Conservation (phyloP, 1,284 basidiomycete species). For the Ustilago trichophora region DNA sequence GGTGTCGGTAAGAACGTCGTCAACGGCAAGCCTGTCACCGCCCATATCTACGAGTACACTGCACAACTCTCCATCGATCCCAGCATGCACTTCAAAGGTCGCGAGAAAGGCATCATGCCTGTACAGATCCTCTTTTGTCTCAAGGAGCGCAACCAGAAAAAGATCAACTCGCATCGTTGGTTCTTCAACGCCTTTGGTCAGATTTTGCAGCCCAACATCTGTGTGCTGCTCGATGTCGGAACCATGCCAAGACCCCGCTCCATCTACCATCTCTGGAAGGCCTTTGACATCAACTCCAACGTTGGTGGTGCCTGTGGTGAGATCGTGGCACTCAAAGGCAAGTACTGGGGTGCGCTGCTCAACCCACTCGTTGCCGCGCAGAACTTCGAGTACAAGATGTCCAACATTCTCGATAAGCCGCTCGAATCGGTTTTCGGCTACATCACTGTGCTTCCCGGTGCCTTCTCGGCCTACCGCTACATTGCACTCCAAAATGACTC, state of each 20-base stretch:
- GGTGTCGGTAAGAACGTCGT: slow-evolving; percentile 90
- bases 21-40: slow-evolving; percentile 83
- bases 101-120: slow-evolving; percentile 78
- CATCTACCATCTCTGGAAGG: slow-evolving; percentile 96
- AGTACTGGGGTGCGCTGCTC: slow-evolving; percentile 71
- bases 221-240: slow-evolving; percentile 91
- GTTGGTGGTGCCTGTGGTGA: slow-evolving; percentile 97
- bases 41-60: slow-evolving; percentile 84
- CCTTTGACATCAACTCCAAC: slow-evolving; percentile 93
- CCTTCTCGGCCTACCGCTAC: slow-evolving; percentile 82
- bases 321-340: slow-evolving; percentile 89
- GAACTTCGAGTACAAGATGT: slow-evolving; percentile 66
- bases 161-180: slow-evolving; percentile 83
- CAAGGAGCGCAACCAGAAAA: slow-evolving; percentile 66
- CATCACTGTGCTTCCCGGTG: slow-evolving; percentile 90
- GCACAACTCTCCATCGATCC: slow-evolving; percentile 80
- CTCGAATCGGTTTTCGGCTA: slow-evolving; percentile 81
- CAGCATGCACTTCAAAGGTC: slow-evolving; percentile 81
- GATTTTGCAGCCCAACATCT: slow-evolving; percentile 78
- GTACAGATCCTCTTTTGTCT: slow-evolving; percentile 87
- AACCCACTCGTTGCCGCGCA: slow-evolving; percentile 76
- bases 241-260: slow-evolving; percentile 75
- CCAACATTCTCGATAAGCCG: slow-evolving; percentile 69
- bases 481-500: slow-evolving; percentile 88
- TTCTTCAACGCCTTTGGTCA: slow-evolving; percentile 68